Evolutionary conservation across 2,329 filamentous ascomycete genomes (phyloP).

Genomic region (Apiospora rasikravindrae): DNA sequence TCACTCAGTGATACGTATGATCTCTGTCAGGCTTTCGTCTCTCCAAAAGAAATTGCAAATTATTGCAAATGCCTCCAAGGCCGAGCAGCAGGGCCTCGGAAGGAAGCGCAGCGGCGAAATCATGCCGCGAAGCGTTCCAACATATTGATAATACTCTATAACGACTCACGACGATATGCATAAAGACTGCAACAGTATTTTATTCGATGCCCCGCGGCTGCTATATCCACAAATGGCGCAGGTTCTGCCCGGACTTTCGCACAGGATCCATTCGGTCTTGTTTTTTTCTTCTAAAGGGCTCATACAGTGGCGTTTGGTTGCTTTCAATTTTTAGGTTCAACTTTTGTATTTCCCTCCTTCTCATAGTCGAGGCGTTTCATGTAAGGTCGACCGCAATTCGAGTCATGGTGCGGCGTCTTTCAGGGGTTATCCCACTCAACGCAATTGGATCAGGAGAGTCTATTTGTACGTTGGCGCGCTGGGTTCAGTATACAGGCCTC

Average conservation of each 20-base stretch:
- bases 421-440: neutral
- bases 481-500: conserved; percentile 9
- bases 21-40: conserved; percentile 57
- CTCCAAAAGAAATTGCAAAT: conserved; percentile 66
- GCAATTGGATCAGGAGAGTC: conserved; percentile 6
- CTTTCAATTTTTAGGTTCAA: neutral
- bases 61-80: conserved; percentile 63
- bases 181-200: conserved; percentile 20
- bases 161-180: conserved; percentile 23
- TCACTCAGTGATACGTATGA: conserved; percentile 65
- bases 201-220: conserved; percentile 19
- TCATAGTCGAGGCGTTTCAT: conserved; percentile 14
- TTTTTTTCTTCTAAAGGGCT: neutral
- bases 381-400: conserved; percentile 4
- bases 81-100: conserved; percentile 48
- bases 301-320: conserved; percentile 15
- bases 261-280: conserved; percentile 12
- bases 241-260: neutral
- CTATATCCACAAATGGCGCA: neutral
- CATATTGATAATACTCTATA: conserved; percentile 31
- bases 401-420: conserved; percentile 10
- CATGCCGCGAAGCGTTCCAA: conserved; percentile 59
- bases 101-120: conserved; percentile 61
- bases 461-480: neutral
- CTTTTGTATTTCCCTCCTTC: conserved; percentile 11